Conservation (phyloP, 805 yeast genomes). For the Metschnikowia anglica region DNA sequence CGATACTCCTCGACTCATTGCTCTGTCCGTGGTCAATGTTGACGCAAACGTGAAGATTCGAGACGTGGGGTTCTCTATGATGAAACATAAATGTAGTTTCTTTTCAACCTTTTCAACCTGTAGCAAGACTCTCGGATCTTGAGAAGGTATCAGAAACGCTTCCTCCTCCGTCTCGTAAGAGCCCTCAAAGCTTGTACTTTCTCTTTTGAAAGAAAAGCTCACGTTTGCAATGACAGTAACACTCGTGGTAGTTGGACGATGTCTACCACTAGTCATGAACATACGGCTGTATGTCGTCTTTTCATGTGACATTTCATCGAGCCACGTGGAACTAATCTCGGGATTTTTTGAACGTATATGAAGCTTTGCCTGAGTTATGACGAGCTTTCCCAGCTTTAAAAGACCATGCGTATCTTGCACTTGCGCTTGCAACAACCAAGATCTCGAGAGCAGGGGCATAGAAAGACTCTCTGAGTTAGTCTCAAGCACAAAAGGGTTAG, state of each 20-base stretch:
- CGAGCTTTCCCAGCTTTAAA: conserved; percentile 16
- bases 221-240: conserved; percentile 20
- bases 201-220: conserved; percentile 11
- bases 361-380: conserved; percentile 20
- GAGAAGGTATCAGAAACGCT: conserved; percentile 57
- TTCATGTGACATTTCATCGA: conserved; percentile 5
- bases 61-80: conserved; percentile 74
- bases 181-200: conserved; percentile 22
- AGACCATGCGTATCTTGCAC: conserved; percentile 8
- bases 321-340: conserved; percentile 26
- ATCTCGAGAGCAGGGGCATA: conserved; percentile 34
- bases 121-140: conserved; percentile 68
- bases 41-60: conserved; percentile 63
- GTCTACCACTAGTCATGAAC: conserved; percentile 38
- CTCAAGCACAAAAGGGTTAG: conserved; percentile 36
- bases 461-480: conserved; percentile 14
- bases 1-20: conserved; percentile 10
- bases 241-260: conserved; percentile 41
- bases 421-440: conserved; percentile 28
- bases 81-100: conserved; percentile 41
- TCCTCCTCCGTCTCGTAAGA: conserved; percentile 39
- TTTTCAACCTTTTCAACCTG: conserved; percentile 22
- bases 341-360: conserved; percentile 27
- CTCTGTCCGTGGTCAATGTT: conserved; percentile 13
- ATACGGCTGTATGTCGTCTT: conserved; percentile 14